Conservation (phyloP, 2,329 filamentous ascomycete species). For the Ophiostoma ips region DNA sequence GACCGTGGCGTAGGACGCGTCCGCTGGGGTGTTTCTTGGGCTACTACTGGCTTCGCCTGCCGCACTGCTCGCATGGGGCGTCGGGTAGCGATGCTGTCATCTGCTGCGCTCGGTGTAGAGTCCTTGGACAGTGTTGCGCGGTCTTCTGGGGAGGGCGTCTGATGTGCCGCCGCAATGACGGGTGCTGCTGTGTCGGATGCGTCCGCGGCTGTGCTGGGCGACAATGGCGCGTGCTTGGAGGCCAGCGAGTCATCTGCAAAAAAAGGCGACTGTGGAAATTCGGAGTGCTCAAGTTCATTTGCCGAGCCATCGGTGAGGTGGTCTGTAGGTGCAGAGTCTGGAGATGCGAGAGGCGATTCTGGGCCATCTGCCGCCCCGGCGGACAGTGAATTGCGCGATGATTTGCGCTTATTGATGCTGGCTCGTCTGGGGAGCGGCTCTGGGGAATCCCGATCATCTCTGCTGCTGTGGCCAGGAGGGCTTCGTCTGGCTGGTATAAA, state of each 20-base stretch:
- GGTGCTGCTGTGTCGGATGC: not conserved
- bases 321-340: too few relatives aligned
- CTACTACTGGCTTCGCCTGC: not conserved
- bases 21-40: not conserved
- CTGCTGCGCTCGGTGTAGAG: not conserved
- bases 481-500: not conserved
- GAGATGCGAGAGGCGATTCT: too few relatives aligned
- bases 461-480: not conserved
- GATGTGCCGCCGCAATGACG: not conserved
- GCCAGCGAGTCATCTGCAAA: not conserved
- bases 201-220: not conserved
- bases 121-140: not conserved
- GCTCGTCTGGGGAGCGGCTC: not conserved
- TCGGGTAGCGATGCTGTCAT: slow-evolving; percentile 3
- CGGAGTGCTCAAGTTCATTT: too few relatives aligned
- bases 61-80: slow-evolving; percentile 8
- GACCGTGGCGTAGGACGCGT: not conserved
- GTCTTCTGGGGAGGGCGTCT: not conserved
- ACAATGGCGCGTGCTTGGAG: not conserved
- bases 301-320: too few relatives aligned
- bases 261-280: too few relatives aligned
- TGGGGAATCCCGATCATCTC: not conserved
- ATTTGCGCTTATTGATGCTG: not conserved
- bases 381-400: not conserved
- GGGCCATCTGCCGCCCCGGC: too few relatives aligned